These are phyloP conservation scores for Ceratocystiopsis sp. DNA, from an alignment of 2,329 filamentous ascomycete species.

Conservation along the genomic window DNA sequence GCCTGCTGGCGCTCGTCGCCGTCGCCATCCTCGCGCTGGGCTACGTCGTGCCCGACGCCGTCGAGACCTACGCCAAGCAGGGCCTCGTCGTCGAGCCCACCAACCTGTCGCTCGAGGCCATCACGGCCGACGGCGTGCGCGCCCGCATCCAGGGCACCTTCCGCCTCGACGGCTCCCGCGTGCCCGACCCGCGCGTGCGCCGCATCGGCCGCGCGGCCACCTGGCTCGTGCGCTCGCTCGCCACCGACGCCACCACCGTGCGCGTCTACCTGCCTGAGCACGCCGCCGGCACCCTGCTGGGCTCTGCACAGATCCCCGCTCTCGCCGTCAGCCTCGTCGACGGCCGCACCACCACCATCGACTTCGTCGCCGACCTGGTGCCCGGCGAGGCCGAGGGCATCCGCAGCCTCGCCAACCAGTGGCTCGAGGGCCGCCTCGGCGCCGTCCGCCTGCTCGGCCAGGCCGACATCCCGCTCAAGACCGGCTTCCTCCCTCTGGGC, in stretches of 20 bases:
- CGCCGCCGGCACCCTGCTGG: constrained; percentile 50
- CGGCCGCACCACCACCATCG: constrained; percentile 57
- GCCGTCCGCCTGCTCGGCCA: constrained; percentile 56
- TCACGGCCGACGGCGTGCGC: constrained; percentile 61
- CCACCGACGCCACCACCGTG: constrained; percentile 55
- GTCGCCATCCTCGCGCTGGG: constrained; percentile 57
- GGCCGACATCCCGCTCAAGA: constrained; percentile 55
- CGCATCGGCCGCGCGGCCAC: constrained; percentile 63
- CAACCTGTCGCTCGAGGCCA: constrained; percentile 67
- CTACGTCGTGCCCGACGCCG: constrained; percentile 63
- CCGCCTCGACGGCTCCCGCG: constrained; percentile 58
- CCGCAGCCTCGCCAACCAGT: constrained; percentile 69
- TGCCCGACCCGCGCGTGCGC: constrained; percentile 52
- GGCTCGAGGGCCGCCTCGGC: constrained; percentile 62
- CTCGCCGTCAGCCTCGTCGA: constrained; percentile 63
- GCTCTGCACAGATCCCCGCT: constrained; percentile 58
- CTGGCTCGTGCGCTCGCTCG: constrained; percentile 61
- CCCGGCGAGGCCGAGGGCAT: constrained; percentile 65
- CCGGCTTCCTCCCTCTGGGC: constrained; percentile 65
- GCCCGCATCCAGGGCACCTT: constrained; percentile 73
- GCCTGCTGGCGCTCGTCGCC: constrained; percentile 43
- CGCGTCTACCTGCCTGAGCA: constrained; percentile 73
- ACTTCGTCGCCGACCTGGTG: constrained; percentile 60
- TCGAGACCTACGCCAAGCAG: constrained; percentile 75
- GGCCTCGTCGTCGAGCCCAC: constrained; percentile 70